These are phyloP conservation scores for Globisporangium heterothallicum DNA, from an alignment of 352 stramenopile genomes.

Conservation along the genomic window DNA sequence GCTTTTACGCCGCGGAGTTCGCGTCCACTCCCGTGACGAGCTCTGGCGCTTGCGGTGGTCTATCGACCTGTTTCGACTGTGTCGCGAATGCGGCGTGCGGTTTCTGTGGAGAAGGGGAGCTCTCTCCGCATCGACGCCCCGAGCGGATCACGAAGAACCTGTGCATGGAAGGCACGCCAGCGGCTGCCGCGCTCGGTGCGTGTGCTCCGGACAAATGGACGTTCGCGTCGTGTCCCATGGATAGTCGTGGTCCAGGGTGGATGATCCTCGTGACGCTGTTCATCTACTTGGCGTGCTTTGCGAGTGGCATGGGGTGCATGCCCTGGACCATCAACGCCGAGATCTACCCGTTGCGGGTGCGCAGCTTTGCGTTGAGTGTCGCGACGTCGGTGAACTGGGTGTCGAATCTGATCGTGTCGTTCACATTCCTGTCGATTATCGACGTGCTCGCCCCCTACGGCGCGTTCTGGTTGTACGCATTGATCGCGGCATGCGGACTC, in stretches of 20 bases:
- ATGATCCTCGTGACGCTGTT: conserved; percentile 65
- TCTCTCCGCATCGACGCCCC: background rate
- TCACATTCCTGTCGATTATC: conserved; percentile 92
- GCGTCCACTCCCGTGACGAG: conserved; percentile 25
- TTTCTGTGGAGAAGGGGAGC: conserved; percentile 21
- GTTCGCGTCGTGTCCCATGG: conserved; percentile 42
- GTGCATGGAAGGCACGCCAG: conserved; percentile 26
- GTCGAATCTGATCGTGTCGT: conserved; percentile 89
- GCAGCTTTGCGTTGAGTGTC: conserved; percentile 81
- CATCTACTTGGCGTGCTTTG: conserved; percentile 72
- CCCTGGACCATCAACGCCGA: conserved; percentile 95
- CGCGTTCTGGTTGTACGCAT: conserved; percentile 91
- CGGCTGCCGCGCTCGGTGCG: background rate
- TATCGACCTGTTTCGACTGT: conserved; percentile 65
- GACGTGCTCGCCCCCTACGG: conserved; percentile 43
- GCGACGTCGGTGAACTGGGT: conserved; percentile 92
- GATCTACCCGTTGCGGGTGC: conserved; percentile 89
- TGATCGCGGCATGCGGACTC: conserved; percentile 63
- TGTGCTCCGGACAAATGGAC: conserved; percentile 29
- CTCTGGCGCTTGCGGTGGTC: conserved; percentile 28
- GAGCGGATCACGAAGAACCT: conserved; percentile 12
- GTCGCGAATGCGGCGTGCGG: conserved; percentile 53
- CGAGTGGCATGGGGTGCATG: conserved; percentile 80
- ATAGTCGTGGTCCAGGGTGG: conserved; percentile 31
- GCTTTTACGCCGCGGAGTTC: conserved; percentile 34